phyloP scores from a whole-genome alignment of 192 early-diverging fungal species.

The Backusella tarrabulga region DNA sequence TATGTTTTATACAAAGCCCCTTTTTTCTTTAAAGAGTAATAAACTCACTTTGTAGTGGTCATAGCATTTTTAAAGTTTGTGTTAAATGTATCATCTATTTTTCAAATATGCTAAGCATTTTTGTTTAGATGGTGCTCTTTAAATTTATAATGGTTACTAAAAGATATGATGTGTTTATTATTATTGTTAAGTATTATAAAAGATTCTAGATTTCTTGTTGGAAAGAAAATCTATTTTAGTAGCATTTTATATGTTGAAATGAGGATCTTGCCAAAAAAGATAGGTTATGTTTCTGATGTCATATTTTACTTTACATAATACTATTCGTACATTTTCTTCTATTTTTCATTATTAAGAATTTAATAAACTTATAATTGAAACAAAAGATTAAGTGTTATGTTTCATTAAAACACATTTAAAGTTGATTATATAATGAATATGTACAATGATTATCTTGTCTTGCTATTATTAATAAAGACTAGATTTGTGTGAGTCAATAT shows the following conservation, averaged over 20 bases:
- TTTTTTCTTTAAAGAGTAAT: too few species aligned
- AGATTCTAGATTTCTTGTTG: neutral
- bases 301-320: neutral
- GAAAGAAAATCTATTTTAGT: neutral
- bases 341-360: neutral
- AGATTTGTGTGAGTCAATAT: too few species aligned
- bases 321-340: neutral
- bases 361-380: neutral
- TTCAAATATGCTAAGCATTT: too few species aligned
- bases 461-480: too few species aligned
- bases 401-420: neutral
- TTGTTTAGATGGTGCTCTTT: too few species aligned
- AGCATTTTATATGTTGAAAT: neutral
- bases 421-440: neutral
- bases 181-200: too few species aligned
- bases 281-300: neutral
- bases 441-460: neutral
- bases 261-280: neutral
- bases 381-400: neutral
- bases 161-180: too few species aligned
- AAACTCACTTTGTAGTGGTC: too few species aligned
- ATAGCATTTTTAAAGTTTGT: too few species aligned
- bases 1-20: too few species aligned
- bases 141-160: too few species aligned
- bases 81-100: too few species aligned